Base-by-base conservation (phyloP, 768 basidiomycete species). In the Boletus bicolor region DNA sequence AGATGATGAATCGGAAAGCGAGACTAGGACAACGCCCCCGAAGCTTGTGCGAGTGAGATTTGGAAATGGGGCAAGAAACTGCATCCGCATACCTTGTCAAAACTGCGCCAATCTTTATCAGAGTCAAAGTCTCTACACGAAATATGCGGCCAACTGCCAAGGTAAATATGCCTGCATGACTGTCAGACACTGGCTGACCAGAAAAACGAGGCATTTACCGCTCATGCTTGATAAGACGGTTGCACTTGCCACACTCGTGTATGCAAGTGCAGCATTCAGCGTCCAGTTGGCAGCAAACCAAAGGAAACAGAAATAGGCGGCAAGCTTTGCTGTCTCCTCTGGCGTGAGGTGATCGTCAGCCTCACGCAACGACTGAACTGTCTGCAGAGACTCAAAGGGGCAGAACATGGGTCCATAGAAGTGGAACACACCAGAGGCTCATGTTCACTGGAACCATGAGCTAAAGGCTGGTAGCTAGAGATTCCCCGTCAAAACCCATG, bases 271-370 rank as follows among this genome's bases (percentile, higher is more conserved):
- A 1, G 86, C 87, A 67, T 95, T 97, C 32, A 96, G 75, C 11
- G 85, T 71, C 92, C 94, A 98, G 66, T 98, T 98, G 12, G 96
- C 96, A 37, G 85, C 76, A 65, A 99, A 97, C 93, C 95, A 99
- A 36, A 96, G 75, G 55, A 91, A 79, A 69, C 89, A 93, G 72
- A 98, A 98, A 49, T 79, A 72, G 6, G 83, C 75, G 5, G 96
- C 92, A 12, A 99, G 78, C 38, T 80, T 72, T 7, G 86, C 85
- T 0, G 97, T 98, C 73, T 97, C 86, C 44, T 67, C 68, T 4
- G 72, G 72, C 2, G 86, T 86, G 35, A 94, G 71, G 34, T 80
- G 83, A 60, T 64, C 53, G 15, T 35, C 70, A 45, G 28, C 56
- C 62, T 54, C 63, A 6, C 37, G 30, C 15, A 50, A 34, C n/a